Base-by-base conservation (phyloP, 139 green algal genomes). In the Desmodesmus armatus region DNA sequence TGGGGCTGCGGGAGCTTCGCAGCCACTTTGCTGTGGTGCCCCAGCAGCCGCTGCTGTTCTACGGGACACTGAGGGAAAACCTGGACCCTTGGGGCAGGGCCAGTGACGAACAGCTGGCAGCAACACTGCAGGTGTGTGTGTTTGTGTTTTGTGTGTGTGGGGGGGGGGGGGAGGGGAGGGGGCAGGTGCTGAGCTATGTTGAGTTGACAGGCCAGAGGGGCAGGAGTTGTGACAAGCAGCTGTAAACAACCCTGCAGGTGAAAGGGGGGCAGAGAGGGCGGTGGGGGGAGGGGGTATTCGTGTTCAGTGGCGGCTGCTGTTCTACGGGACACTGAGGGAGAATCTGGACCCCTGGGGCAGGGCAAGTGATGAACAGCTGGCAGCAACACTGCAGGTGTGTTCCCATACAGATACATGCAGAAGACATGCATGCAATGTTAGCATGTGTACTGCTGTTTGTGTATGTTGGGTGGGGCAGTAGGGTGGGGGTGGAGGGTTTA, bases 281-380 rank as follows among this genome's bases (percentile, higher is more conserved):
- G n/a, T n/a, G n/a, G n/a, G n/a, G n/a, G n/a, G n/a, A n/a, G n/a
- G n/a, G n/a, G n/a, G n/a, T n/a, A n/a, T n/a, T n/a, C n/a, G n/a
- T n/a, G n/a, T n/a, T n/a, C 94, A 98, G 87, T 81, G 76, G 4
- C 94, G 94, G 0, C 89, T 97, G 67, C 60, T 97, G 0, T 94
- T 97, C n/a, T 65, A 84, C 33, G 94, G 92, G n/a, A 93, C 58
- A 3, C 66, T 98, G 3, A 19, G 88, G 5, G 85, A 94, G 9
- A 97, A 97, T 71, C 74, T 97, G 58, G 93, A 97, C 83, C 94
- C 92, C 0, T 35, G 82, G 33, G 79, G 82, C 9, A 17, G 9
- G 3, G 66, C 91, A 74, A 88, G 9, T 19, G 85, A 91, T 33
- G 67, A 86, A 23, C 35, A 86, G n/a, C 37, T 86, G 37, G 67